phyloP scores from a whole-genome alignment of 805 yeast species.

The Candida nitratophila region DNA sequence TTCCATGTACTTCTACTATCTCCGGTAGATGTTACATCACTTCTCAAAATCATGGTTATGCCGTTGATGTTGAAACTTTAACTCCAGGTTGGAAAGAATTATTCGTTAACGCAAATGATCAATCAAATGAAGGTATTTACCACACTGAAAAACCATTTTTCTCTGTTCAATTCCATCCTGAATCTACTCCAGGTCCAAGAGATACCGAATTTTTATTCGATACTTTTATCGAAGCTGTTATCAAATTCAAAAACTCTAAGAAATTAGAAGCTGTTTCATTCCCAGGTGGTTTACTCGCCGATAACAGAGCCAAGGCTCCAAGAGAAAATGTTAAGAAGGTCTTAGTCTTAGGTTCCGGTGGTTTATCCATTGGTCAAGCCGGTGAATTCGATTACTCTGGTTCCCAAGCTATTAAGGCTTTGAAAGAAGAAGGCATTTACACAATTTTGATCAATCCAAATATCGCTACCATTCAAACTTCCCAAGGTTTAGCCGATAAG shows the following conservation, averaged over 20 bases:
- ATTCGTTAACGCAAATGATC: constrained; percentile 93
- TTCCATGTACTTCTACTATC: constrained; percentile 85
- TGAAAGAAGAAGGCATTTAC: constrained; percentile 96
- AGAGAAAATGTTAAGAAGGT: constrained; percentile 83
- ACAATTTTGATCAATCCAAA: constrained; percentile 95
- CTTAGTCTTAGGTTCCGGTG: constrained; percentile 94
- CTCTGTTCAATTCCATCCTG: constrained; percentile 99
- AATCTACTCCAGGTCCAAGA: constrained; percentile 98
- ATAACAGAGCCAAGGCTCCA: constrained; percentile 71
- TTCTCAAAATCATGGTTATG: constrained; percentile 98
- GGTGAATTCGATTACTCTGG: constrained; percentile 99
- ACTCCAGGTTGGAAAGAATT: constrained; percentile 83
- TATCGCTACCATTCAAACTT: constrained; percentile 97
- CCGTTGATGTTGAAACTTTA: constrained; percentile 79
- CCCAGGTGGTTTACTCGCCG: constrained; percentile 83
- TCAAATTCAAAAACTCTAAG: constrained; percentile 51
- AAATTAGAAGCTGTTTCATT: constrained; percentile 66
- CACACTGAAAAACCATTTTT: constrained; percentile 82
- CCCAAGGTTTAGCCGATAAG: constrained; percentile 96
- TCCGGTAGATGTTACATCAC: constrained; percentile 97
- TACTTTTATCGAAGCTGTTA: constrained; percentile 78
- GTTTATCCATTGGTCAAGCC: constrained; percentile 97
- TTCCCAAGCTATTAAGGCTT: constrained; percentile 97
- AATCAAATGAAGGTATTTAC: constrained; percentile 97
- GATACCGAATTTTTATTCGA: constrained; percentile 97